phyloP scores from a whole-genome alignment of 495 filamentous ascomycete genomes.

The Xeromyces bisporus region DNA sequence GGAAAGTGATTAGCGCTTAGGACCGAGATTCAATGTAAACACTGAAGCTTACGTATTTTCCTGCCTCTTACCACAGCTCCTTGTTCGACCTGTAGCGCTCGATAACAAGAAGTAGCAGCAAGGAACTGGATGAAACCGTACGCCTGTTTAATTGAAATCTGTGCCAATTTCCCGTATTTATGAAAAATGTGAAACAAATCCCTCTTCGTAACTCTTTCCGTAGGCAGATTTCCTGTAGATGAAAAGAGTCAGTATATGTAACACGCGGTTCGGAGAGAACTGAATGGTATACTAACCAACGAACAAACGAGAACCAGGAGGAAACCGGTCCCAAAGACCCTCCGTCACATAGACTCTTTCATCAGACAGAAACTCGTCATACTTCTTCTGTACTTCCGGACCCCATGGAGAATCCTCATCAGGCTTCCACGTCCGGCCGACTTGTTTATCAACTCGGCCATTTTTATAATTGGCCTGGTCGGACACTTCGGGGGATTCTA shows the following conservation, averaged over 20 bases:
- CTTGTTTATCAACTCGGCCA: slow-evolving; percentile 16
- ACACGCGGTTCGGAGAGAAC: too few species aligned
- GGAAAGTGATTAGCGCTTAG: slow-evolving; percentile 2
- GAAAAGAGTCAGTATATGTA: slow-evolving; percentile 8
- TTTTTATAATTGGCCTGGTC: slow-evolving; percentile 13
- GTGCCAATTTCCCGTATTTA: slow-evolving; percentile 71
- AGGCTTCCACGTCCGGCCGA: slow-evolving; percentile 11
- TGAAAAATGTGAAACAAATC: slow-evolving; percentile 86
- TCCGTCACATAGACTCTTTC: slow-evolving; percentile 70
- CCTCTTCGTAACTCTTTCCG: slow-evolving; percentile 81
- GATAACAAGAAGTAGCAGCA: slow-evolving; percentile 50
- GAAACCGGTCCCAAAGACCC: slow-evolving; percentile 88
- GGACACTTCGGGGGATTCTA: slow-evolving; percentile 22
- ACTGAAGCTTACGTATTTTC: slow-evolving; percentile 65
- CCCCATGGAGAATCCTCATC: slow-evolving; percentile 38
- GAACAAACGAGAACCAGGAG: slow-evolving; percentile 69
- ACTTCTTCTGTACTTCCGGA: slow-evolving; percentile 51
- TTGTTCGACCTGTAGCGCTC: slow-evolving; percentile 61
- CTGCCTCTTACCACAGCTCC: slow-evolving; percentile 61
- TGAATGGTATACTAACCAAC: slow-evolving; percentile 48
- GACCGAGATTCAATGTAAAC: slow-evolving; percentile 1
- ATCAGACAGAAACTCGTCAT: slow-evolving; percentile 65
- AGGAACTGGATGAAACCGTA: slow-evolving; percentile 96
- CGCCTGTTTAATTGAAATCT: slow-evolving; percentile 91
- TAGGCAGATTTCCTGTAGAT: slow-evolving; percentile 72